Percentiles rank a stretch among this genome's conserved stretches.
These are phyloP conservation scores for Corynascus novoguineensis DNA, from an alignment of 495 filamentous ascomycete species.

Conservation along the genomic window DNA sequence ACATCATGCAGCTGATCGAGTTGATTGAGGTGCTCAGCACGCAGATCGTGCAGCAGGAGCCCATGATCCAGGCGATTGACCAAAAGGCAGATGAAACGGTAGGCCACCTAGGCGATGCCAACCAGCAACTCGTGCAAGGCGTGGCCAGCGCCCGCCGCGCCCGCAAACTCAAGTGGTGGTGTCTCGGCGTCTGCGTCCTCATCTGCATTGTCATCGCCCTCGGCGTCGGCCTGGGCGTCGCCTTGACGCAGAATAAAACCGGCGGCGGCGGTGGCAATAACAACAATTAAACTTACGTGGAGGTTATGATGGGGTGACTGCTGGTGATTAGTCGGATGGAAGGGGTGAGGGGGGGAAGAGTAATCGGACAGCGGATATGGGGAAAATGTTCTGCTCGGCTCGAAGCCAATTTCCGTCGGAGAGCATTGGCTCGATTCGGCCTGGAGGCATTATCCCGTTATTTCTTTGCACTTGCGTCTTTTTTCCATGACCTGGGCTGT, in stretches of 20 bases:
- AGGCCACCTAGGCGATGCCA: conserved; percentile 54
- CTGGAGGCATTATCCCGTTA: background rate
- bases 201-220: conserved; percentile 50
- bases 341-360: background rate
- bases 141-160: conserved; percentile 52
- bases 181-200: conserved; percentile 53
- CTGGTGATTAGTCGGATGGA: no score
- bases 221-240: conserved; percentile 41
- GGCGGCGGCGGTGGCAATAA: no score
- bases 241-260: conserved; percentile 18
- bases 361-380: background rate
- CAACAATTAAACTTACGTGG: no score
- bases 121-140: conserved; percentile 55
- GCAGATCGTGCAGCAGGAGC: conserved; percentile 59
- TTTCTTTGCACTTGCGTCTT: background rate
- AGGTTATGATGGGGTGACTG: no score
- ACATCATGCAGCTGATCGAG: conserved; percentile 56
- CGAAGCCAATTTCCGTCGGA: no score
- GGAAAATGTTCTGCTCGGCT: background rate
- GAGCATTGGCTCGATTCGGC: no score
- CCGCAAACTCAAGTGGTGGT: conserved; percentile 69
- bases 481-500: background rate
- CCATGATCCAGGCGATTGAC: conserved; percentile 49
- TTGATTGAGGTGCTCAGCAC: conserved; percentile 65
- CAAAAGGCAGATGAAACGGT: conserved; percentile 51